These are phyloP conservation scores for Agrocybe praecox DNA, from an alignment of 768 basidiomycete genomes.

Conservation along the genomic window DNA sequence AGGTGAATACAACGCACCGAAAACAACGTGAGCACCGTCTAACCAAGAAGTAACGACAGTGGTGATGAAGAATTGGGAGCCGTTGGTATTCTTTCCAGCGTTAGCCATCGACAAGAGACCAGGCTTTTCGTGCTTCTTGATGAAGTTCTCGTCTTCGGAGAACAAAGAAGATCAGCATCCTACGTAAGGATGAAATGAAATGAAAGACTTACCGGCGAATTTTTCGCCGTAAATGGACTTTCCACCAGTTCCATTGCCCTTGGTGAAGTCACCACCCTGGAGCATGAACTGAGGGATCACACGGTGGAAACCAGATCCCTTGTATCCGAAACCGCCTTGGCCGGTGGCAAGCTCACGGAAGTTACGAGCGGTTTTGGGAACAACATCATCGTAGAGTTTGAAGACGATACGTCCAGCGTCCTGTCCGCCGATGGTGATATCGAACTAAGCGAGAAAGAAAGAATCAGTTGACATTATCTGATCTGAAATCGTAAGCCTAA, in stretches of 20 bases:
- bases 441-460: slow-evolving; percentile 56
- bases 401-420: slow-evolving; percentile 68
- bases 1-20: slow-evolving; percentile 50
- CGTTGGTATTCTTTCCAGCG: slow-evolving; percentile 81
- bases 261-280: slow-evolving; percentile 89
- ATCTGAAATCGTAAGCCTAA: not conserved
- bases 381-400: slow-evolving; percentile 81
- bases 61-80: slow-evolving; percentile 89
- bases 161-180: not conserved
- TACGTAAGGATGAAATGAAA: not conserved
- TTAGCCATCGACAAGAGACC: slow-evolving; percentile 83
- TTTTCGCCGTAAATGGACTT: slow-evolving; percentile 78
- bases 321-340: slow-evolving; percentile 73
- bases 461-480: no score
- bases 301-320: slow-evolving; percentile 73
- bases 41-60: slow-evolving; percentile 80
- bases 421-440: slow-evolving; percentile 52
- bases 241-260: slow-evolving; percentile 71
- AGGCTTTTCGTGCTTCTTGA: slow-evolving; percentile 69
- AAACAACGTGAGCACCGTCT: slow-evolving; percentile 85
- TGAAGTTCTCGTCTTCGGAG: slow-evolving; percentile 79
- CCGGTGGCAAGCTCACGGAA: slow-evolving; percentile 91
- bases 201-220: slow-evolving; percentile 51
- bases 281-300: slow-evolving; percentile 86
- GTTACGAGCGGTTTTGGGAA: slow-evolving; percentile 76